Evolutionary conservation across 2,329 filamentous ascomycete species (phyloP).

Genomic region (Colletotrichum eleusines): DNA sequence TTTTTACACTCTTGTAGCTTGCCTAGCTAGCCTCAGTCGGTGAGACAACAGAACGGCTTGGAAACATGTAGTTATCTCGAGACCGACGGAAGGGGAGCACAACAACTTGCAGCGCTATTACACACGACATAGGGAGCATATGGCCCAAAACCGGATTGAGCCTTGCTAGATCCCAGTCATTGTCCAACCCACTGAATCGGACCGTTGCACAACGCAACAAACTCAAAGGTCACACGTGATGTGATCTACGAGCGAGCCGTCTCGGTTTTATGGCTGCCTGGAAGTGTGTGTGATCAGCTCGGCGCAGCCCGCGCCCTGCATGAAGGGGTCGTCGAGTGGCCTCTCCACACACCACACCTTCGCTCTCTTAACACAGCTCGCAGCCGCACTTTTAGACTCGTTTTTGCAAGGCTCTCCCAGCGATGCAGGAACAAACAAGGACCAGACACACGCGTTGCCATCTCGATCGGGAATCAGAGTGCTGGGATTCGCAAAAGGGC

Average conservation of each 20-base stretch:
- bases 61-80: neutral
- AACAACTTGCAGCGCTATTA: neutral
- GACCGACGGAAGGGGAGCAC: neutral
- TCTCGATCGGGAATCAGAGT: neutral
- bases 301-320: neutral
- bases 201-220: neutral
- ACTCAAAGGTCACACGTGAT: neutral
- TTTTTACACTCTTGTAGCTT: neutral
- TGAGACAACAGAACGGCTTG: neutral
- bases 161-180: neutral
- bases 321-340: neutral
- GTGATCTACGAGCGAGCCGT: neutral
- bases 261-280: neutral
- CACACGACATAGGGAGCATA: neutral
- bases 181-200: slow-evolving; percentile 2
- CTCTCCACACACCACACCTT: no score
- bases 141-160: neutral
- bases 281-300: no score
- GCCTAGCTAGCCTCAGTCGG: neutral
- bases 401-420: no score
- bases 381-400: neutral
- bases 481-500: no score
- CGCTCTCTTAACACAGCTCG: neutral
- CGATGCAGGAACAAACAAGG: neutral
- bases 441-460: neutral